Evolutionary conservation across 2,329 filamentous ascomycete species (phyloP), one percentile per base, ranked within the genome.

Genomic region (Beauveria sp.): DNA sequence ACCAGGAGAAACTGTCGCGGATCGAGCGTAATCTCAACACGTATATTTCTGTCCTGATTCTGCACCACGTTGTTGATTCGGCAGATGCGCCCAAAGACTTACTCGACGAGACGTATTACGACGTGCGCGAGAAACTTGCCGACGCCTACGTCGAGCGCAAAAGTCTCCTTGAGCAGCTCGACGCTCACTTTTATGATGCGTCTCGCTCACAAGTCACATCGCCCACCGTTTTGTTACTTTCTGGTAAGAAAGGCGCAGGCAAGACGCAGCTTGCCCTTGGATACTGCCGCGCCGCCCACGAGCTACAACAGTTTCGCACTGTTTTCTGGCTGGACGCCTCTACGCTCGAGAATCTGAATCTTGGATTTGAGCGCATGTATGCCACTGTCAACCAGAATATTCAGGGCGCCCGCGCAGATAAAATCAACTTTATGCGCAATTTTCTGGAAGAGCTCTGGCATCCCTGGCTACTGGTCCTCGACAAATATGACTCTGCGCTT

Each of bases 191-290:
- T 9, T 43, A 61, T 24, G 59, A 55, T 7, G 59, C 51, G 6
- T 61, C 51, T 12, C 50, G 59, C 20, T 61, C 59, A 1, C 59
- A 61, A 14, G 59, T 46, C 20, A 51, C 43, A 1, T 61, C 59
- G 12, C 59, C 59, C 2, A 55, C 59, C 0, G 51, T 61, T 1
- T 24, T 61, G 26, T 16, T 61, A 3, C 59, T 61, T 9, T 61
- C 59, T 6, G 59, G 59, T 7, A 49, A 24, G 9, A 61, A 50
- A 8, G 31, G 43, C 43, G 20, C 42, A 0, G 59, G 59, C 22
- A 61, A 61, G 42, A 61, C 50, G 16, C 59, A 61, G 34, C 59
- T 61, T 14, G 59, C 59, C 4, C 42, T 61, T 6, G 59, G 59
- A 4, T 61, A 61, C 51, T 55, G 59, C 9, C 59, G 45, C 6